Evolutionary conservation across 495 filamentous ascomycete genomes (phyloP).

Genomic region (Aspergillus baeticus): DNA sequence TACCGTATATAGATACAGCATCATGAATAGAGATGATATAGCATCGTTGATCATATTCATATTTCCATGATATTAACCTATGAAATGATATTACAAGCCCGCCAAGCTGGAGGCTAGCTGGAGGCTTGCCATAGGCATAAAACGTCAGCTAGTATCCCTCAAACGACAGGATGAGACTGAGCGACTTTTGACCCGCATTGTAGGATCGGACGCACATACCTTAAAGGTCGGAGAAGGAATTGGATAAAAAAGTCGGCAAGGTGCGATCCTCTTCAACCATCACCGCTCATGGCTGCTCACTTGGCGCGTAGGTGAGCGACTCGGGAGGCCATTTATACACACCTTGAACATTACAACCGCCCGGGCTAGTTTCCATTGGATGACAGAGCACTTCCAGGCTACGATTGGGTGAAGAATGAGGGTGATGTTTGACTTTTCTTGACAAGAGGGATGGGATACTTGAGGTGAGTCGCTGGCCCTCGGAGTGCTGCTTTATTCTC

Average conservation of each 20-base stretch:
- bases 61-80: neutral
- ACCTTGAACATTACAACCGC: neutral
- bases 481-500: neutral
- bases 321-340: slow-evolving; percentile 6
- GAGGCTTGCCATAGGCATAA: slow-evolving; percentile 5
- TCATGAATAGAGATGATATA: slow-evolving; percentile 8
- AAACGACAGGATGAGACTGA: slow-evolving; percentile 13
- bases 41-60: neutral
- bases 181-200: too few relatives aligned
- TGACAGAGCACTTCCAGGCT: neutral
- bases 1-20: neutral
- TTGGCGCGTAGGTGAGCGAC: slow-evolving; percentile 13
- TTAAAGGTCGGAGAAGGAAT: neutral
- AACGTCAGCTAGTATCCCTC: slow-evolving; percentile 1
- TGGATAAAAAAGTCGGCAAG: slow-evolving; percentile 2
- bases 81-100: neutral
- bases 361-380: slow-evolving; percentile 10
- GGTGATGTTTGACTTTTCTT: neutral
- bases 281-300: neutral
- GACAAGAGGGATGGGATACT: neutral
- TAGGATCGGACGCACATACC: neutral
- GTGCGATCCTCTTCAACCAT: neutral
- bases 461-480: neutral
- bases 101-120: neutral
- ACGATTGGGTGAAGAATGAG: neutral